Percentiles rank a stretch among this genome's conserved stretches.
phyloP scores from a whole-genome alignment of 1,284 basidiomycete species.

The Irpex sp. region DNA sequence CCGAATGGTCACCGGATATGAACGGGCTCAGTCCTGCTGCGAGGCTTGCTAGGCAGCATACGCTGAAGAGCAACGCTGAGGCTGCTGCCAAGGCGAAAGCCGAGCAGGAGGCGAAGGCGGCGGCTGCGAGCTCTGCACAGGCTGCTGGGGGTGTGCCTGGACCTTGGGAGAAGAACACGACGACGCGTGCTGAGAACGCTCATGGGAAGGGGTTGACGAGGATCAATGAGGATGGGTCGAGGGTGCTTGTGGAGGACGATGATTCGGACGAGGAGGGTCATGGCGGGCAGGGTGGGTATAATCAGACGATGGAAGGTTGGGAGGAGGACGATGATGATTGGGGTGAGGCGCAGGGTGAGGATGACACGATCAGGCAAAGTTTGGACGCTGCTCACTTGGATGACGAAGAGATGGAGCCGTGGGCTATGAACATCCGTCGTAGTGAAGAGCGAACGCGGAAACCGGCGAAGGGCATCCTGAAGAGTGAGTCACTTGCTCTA shows the following conservation, averaged over 20 bases:
- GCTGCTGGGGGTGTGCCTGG: constrained; percentile 43
- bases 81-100: constrained; percentile 71
- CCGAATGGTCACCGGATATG: constrained; percentile 50
- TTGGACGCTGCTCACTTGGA: constrained; percentile 43
- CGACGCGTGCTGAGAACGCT: constrained; percentile 44
- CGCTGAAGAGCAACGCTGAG: constrained; percentile 80
- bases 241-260: constrained; percentile 67
- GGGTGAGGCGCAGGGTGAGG: constrained; percentile 65
- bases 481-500: constrained; percentile 54
- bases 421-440: constrained; percentile 66
- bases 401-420: constrained; percentile 63
- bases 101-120: constrained; percentile 41
- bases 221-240: constrained; percentile 67
- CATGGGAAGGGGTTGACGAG: constrained; percentile 40
- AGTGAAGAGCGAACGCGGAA: constrained; percentile 60
- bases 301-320: constrained; percentile 55
- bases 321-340: constrained; percentile 71
- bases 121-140: constrained; percentile 32
- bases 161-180: constrained; percentile 81
- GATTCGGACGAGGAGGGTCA: constrained; percentile 49
- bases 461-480: constrained; percentile 86
- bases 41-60: constrained; percentile 87
- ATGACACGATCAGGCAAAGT: constrained; percentile 66
- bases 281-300: constrained; percentile 34
- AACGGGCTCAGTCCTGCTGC: constrained; percentile 90